Percentiles rank a stretch among this genome's conserved stretches.
These are phyloP conservation scores for Multifurca ochricompacta DNA, from an alignment of 768 basidiomycete species.

Conservation along the genomic window DNA sequence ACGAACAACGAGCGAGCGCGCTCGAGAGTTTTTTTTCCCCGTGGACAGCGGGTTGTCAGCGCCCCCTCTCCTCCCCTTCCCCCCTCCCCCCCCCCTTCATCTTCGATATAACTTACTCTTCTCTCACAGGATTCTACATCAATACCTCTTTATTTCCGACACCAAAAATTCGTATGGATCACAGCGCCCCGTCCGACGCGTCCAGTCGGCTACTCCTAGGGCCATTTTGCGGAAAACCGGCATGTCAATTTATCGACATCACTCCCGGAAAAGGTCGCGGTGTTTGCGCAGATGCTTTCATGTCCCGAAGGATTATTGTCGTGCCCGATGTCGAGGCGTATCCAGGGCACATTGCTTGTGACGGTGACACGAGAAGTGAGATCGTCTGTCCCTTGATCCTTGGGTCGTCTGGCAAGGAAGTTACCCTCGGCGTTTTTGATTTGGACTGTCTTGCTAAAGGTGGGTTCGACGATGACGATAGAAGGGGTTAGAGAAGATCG, in stretches of 20 bases:
- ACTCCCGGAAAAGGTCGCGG: slow-evolving; percentile 49
- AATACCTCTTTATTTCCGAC: slow-evolving; percentile 53
- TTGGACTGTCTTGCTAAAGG: slow-evolving; percentile 35
- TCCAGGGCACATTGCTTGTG: slow-evolving; percentile 93
- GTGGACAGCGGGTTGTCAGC: slow-evolving; percentile 19
- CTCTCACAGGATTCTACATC: slow-evolving; percentile 80
- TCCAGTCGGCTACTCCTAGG: slow-evolving; percentile 50
- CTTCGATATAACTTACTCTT: slow-evolving; percentile 16
- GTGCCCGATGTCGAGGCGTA: slow-evolving; percentile 73
- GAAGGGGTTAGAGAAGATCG: slow-evolving; percentile 35
- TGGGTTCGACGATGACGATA: slow-evolving; percentile 39
- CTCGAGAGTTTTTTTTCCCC: neutral
- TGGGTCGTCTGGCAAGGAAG: slow-evolving; percentile 26
- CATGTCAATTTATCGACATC: slow-evolving; percentile 75
- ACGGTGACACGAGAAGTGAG: slow-evolving; percentile 84
- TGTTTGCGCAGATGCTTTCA: slow-evolving; percentile 78
- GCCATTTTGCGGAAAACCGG: slow-evolving; percentile 87
- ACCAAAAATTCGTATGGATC: slow-evolving; percentile 27
- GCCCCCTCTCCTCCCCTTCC: slow-evolving; percentile 25
- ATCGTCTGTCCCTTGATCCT: slow-evolving; percentile 74
- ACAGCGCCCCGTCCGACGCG: neutral
- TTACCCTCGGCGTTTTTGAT: slow-evolving; percentile 36
- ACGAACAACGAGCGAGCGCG: neutral
- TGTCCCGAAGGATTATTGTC: slow-evolving; percentile 47
- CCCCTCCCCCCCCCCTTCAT: slow-evolving; percentile 25